These are phyloP conservation scores for Lentinula novae-zelandiae DNA, from an alignment of 1,284 basidiomycete genomes.

Conservation along the genomic window DNA sequence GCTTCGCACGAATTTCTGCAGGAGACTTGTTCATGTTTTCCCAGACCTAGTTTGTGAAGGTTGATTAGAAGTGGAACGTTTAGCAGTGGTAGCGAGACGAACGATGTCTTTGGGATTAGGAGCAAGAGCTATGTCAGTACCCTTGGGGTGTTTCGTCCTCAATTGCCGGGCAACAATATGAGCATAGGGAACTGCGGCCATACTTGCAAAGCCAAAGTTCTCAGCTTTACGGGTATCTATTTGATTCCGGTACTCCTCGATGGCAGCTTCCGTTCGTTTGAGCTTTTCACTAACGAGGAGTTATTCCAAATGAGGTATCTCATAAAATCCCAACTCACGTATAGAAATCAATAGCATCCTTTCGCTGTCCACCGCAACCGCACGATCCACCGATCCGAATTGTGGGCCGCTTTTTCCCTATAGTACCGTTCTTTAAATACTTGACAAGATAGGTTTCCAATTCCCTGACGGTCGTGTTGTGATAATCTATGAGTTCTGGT, in stretches of 20 bases:
- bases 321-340: constrained; percentile 44
- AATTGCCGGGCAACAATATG: constrained; percentile 79
- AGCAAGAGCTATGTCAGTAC: constrained; percentile 67
- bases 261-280: constrained; percentile 71
- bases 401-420: constrained; percentile 73
- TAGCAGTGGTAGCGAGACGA: constrained; percentile 25
- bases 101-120: constrained; percentile 87
- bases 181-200: constrained; percentile 90
- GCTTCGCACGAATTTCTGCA: constrained; percentile 62
- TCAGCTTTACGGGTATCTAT: constrained; percentile 79
- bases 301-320: constrained; percentile 3
- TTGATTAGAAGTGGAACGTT: neutral
- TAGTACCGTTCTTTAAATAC: constrained; percentile 77
- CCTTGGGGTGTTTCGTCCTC: constrained; percentile 65
- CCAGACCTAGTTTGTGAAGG: constrained; percentile 61
- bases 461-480: constrained; percentile 83
- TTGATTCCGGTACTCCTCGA: constrained; percentile 74
- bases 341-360: constrained; percentile 83
- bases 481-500: constrained; percentile 77
- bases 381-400: constrained; percentile 69
- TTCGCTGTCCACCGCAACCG: constrained; percentile 71
- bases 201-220: constrained; percentile 90
- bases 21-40: constrained; percentile 77
- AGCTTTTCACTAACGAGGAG: constrained; percentile 52
- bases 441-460: constrained; percentile 81